Evolutionary conservation across 2,329 filamentous ascomycete genomes (phyloP).

Genomic region (Xylariales sp.): DNA sequence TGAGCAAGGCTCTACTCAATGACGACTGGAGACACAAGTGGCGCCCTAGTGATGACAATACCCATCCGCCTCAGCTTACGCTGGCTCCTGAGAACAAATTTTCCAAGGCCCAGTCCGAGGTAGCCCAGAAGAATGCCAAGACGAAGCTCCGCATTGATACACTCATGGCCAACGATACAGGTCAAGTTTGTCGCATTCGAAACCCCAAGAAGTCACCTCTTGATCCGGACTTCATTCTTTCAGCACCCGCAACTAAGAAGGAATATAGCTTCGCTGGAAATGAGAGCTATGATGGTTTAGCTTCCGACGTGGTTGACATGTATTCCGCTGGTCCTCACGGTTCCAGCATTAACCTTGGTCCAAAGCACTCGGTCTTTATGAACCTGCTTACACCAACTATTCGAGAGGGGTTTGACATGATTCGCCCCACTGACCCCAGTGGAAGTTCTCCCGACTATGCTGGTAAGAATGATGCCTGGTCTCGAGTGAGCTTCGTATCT

Average conservation of each 20-base stretch:
- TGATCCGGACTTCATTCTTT: slow-evolving; percentile 22
- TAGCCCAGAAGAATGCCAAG: slow-evolving; percentile 13
- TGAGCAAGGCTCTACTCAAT: slow-evolving; percentile 8
- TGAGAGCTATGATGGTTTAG: neutral
- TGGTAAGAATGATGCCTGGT: neutral
- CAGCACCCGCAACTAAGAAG: slow-evolving; percentile 23
- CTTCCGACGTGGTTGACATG: neutral
- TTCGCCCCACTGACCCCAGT: no score
- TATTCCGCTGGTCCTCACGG: neutral
- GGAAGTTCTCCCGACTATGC: no score
- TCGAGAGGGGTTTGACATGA: neutral
- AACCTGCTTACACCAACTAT: neutral
- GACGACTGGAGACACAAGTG: slow-evolving; percentile 10
- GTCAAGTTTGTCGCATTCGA: slow-evolving; percentile 16
- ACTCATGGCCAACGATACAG: slow-evolving; percentile 9
- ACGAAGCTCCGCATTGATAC: slow-evolving; percentile 15
- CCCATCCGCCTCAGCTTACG: neutral
- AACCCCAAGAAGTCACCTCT: slow-evolving; percentile 13
- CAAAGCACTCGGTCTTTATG: neutral
- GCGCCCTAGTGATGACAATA: neutral
- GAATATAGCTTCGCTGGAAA: slow-evolving; percentile 10
- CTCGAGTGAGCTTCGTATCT: neutral
- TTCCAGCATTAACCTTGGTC: neutral
- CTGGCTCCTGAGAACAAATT: slow-evolving; percentile 12
- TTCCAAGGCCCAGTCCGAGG: slow-evolving; percentile 7